A percentile compares a stretch with the other conserved stretches of the same genome.
These are phyloP conservation scores for Phylloporus sp. DNA, from an alignment of 768 basidiomycete genomes.

Conservation along the genomic window DNA sequence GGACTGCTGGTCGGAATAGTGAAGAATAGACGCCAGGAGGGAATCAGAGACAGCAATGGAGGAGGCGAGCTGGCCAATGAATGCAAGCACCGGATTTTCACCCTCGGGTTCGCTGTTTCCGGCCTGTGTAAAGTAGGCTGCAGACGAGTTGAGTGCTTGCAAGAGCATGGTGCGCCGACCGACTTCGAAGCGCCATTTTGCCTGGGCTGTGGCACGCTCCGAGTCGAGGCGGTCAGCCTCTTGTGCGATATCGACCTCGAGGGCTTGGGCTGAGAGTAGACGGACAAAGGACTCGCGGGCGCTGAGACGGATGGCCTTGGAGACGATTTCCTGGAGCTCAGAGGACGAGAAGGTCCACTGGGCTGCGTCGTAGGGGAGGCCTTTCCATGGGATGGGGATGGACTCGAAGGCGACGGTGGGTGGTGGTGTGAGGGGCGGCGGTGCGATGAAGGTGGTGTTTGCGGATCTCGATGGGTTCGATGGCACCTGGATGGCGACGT, in stretches of 20 bases:
- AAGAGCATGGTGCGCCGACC: conserved; percentile 67
- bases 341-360: conserved; percentile 53
- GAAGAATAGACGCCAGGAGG: conserved; percentile 53
- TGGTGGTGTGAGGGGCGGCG: conserved; percentile 41
- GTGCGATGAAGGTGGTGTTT: conserved; percentile 23
- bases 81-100: conserved; percentile 35
- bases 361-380: conserved; percentile 66
- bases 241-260: conserved; percentile 55
- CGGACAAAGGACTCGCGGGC: conserved; percentile 69
- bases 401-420: conserved; percentile 55
- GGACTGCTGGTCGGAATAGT: conserved; percentile 56
- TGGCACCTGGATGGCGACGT: conserved; percentile 15
- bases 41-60: conserved; percentile 56
- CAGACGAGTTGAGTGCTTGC: conserved; percentile 60
- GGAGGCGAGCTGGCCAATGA: conserved; percentile 58
- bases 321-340: conserved; percentile 66
- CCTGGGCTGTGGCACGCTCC: conserved; percentile 52
- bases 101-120: conserved; percentile 36
- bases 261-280: conserved; percentile 56
- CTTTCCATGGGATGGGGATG: conserved; percentile 59
- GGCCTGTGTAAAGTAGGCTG: conserved; percentile 20
- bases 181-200: conserved; percentile 64
- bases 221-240: conserved; percentile 57
- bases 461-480: conserved; percentile 1
- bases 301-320: conserved; percentile 65